Evolutionary conservation across 345 rosid genomes (phyloP), one percentile per base, ranked within the genome.

Genomic region (Eucalyptus camaldulensis): DNA sequence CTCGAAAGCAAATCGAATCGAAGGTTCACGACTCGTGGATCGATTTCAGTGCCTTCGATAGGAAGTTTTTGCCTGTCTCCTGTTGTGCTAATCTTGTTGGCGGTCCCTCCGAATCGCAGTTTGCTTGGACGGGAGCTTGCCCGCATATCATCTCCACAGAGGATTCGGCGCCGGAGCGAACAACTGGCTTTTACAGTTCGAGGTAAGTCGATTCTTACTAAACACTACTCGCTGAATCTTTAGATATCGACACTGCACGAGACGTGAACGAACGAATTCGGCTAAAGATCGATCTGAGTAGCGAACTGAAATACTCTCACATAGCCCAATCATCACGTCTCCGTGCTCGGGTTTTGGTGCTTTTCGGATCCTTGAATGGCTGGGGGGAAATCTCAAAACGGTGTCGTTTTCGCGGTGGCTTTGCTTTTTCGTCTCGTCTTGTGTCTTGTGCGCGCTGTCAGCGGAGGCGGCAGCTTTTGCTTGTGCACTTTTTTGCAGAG

Each of bases 101-200:
- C 43, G 89, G 27, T 37, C 85, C 4, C 47, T 40, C 16, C 47
- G 85, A 37, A 44, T 86, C 89, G 69, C 80, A 96, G 99, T 94
- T 91, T 97, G 99, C 93, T 93, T 97, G 95, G 99, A 96, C 56
- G 99, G 99, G n/a, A 97, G 99, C 92, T 93, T 91, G 91, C 99
- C 99, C 9, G 99, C 96, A 29, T 97, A 97, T 90, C 95, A 97
- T 91, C 90, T 95, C 45, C 93, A 95, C 92, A 93, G 92, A 91
- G 99, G 99, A 89, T 96, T 92, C 90, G 99, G 99, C 16, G 93
- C 95, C 87, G 98, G 99, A 88, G 90, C 91, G 69, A 53, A 91
- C 92, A 96, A 96, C 92, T 97, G 99, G 99, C 93, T 97, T 90
- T 88, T 97, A 89, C 98, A 96, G 91, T 96, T 97, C 89, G 99